Base-by-base conservation (phyloP, 2,329 filamentous ascomycete species). In the Cercospora sp. region DNA sequence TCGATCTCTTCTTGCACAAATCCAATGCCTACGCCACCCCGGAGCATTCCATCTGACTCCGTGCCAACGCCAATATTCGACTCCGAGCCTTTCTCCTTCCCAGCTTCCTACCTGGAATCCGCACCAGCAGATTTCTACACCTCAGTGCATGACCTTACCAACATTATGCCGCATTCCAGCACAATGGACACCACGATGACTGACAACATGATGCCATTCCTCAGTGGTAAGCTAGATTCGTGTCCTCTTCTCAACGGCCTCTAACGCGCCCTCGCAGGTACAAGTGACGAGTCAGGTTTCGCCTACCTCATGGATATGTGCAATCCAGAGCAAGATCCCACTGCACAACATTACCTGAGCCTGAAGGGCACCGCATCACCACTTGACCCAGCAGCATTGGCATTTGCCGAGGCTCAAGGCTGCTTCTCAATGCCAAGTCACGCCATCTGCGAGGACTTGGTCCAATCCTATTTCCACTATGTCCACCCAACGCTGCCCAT, bases 401-500 rank as follows among this genome's bases (percentile, higher is more conserved):
- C 59, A 18, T 66, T 62, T n/a, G 65, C 65, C 28, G 65, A 66
- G 53, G 65, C 65, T 6, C 61, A 63, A 55, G 65, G 65, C 7
- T 66, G 65, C 59, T 66, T 66, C 43, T 43, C 65, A 7, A 43
- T 66, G 32, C 65, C 65, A 13, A 66, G 49, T 28, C 65, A 66
- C 26, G 60, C 59, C 18, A 40, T 66, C 18, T 66, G 65, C 51
- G 65, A 66, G 24, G 66, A 69, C 45, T 49, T 69, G 34, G 59
- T 66, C 13, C 57, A 65, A 21, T 57, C 58, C 26, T 71, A 69
- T 55, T 68, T 71, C 43, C 66, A 66, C 30, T 67, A 65, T 34
- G 68, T 71, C n/a, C 68, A 69, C 26, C 66, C 70, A 12, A 53
- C 64, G 8, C 51, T 70, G 28, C 68, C 70, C 1, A 69, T 71